These are phyloP conservation scores for Raffaelea deltoideospora DNA, from an alignment of 2,329 filamentous ascomycete genomes.

Conservation along the genomic window DNA sequence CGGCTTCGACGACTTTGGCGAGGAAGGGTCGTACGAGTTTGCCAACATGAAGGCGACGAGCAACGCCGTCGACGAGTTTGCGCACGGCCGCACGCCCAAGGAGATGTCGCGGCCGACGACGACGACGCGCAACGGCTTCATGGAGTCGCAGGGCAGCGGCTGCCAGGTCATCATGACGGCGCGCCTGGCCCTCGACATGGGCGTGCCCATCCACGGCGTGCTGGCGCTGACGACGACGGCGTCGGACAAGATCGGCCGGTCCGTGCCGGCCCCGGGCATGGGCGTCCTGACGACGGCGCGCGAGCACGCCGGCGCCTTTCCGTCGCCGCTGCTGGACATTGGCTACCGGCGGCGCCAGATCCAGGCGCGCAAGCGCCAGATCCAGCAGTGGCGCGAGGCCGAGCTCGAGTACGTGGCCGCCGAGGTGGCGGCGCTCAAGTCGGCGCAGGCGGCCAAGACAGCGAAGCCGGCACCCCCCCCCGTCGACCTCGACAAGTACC, in stretches of 20 bases:
- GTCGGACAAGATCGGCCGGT: slow-evolving; percentile 97
- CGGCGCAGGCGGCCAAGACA: slow-evolving; percentile 52
- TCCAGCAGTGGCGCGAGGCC: slow-evolving; percentile 92
- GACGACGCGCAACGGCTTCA: slow-evolving; percentile 93
- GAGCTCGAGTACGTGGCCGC: slow-evolving; percentile 88
- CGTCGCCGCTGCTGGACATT: slow-evolving; percentile 89
- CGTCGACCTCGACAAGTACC: slow-evolving; percentile 73
- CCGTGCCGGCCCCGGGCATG: slow-evolving; percentile 88
- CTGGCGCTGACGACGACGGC: slow-evolving; percentile 88
- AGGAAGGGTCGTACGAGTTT: slow-evolving; percentile 98
- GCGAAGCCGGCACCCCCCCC: no score
- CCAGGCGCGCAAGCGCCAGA: slow-evolving; percentile 82
- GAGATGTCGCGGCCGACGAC: slow-evolving; percentile 98
- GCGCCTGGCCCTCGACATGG: slow-evolving; percentile 92
- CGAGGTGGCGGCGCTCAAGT: slow-evolving; percentile 84
- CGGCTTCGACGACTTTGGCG: slow-evolving; percentile 98
- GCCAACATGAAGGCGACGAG: slow-evolving; percentile 99
- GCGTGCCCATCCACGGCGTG: slow-evolving; percentile 92
- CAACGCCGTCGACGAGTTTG: slow-evolving; percentile 93
- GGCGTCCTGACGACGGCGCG: slow-evolving; percentile 93
- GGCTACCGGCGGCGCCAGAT: slow-evolving; percentile 94
- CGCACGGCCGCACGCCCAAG: slow-evolving; percentile 81
- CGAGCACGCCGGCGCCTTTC: slow-evolving; percentile 81
- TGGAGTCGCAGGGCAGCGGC: slow-evolving; percentile 98
- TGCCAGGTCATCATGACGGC: slow-evolving; percentile 98